These are phyloP conservation scores for Gamsiella multidivaricata DNA, from an alignment of 192 early-diverging fungal species.

Conservation along the genomic window DNA sequence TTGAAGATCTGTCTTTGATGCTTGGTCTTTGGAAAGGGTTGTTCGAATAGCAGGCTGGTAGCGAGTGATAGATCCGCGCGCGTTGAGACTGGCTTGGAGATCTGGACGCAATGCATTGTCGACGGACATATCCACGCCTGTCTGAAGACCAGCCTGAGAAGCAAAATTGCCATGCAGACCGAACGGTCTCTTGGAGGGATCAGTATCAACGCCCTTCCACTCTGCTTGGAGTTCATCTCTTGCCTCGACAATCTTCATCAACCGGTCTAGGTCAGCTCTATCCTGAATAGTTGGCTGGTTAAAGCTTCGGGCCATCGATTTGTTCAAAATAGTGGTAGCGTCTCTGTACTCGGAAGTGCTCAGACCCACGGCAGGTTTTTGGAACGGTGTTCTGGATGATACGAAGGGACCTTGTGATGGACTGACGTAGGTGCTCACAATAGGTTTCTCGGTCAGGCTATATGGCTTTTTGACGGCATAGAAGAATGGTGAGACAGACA, in stretches of 20 bases:
- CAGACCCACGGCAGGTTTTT: constrained; percentile 11
- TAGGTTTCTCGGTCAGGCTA: constrained; percentile 20
- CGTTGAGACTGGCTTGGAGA: constrained; percentile 15
- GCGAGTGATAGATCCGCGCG: constrained; percentile 17
- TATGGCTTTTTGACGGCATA: constrained; percentile 4
- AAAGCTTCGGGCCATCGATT: constrained; percentile 40
- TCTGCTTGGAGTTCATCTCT: constrained; percentile 39
- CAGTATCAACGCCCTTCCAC: constrained; percentile 27
- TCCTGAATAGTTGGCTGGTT: constrained; percentile 34
- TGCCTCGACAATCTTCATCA: constrained; percentile 47
- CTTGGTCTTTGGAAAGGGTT: constrained; percentile 51
- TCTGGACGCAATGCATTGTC: constrained; percentile 27
- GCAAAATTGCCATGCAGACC: constrained; percentile 24
- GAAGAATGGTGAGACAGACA: not conserved
- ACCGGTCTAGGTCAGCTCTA: constrained; percentile 22
- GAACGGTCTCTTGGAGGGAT: constrained; percentile 33
- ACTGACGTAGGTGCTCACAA: constrained; percentile 40
- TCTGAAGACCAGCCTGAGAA: constrained; percentile 13
- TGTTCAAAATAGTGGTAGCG: constrained; percentile 45
- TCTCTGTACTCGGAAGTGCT: constrained; percentile 24
- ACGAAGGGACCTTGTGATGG: constrained; percentile 22
- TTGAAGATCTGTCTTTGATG: constrained; percentile 47
- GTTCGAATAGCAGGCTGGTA: constrained; percentile 45
- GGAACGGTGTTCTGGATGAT: constrained; percentile 14
- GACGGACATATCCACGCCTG: constrained; percentile 26